Evolutionary conservation across 345 rosid species (phyloP), one percentile per base, ranked within the genome.

Genomic region (Populus ilicifolia): DNA sequence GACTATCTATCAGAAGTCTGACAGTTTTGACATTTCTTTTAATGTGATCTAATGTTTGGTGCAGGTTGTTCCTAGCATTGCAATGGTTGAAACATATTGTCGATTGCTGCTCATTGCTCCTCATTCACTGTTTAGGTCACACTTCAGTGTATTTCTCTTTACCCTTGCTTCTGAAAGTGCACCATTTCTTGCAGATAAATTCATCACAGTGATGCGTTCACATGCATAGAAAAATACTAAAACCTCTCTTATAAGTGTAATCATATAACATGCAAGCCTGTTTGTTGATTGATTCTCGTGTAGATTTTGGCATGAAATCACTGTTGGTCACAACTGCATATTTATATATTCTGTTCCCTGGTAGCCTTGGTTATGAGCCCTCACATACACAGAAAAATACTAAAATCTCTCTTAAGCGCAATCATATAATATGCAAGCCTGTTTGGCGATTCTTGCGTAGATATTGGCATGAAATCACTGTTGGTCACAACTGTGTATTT

Each of bases 61-160:
- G 88, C 90, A 96, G 99, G 96, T 83, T 85, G 90, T 96, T 83
- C 97, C 99, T 63, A 96, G 94, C 87, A 91, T 96, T 77, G 98
- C 99, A 74, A 93, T 96, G 96, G 99, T 90, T 81, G 99, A 96
- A 87, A 96, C 98, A 70, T 96, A 96, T 86, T 88, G 91, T 70
- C 89, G 99, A 80, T 83, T 96, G 93, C 88, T 96, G 79, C 94
- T 96, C 67, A 75, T 89, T 82, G 89, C 95, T 75, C 98, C 99
- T 78, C 97, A 93, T 83, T 88, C 99, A 43, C 80, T 89, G 89
- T 93, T 93, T 79, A 97, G 96, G 73, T 88, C 95, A 2, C 98
- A 87, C 83, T 91, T 93, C 88, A 93, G 85, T 83, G 99, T 96
- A 89, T 86, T 83, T 84, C 80, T 35, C 70, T 79, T 81, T 65